A percentile compares a stretch with the other conserved stretches of the same genome.
Evolutionary conservation across 768 basidiomycete species (phyloP).

Genomic region (Boletales sp.): DNA sequence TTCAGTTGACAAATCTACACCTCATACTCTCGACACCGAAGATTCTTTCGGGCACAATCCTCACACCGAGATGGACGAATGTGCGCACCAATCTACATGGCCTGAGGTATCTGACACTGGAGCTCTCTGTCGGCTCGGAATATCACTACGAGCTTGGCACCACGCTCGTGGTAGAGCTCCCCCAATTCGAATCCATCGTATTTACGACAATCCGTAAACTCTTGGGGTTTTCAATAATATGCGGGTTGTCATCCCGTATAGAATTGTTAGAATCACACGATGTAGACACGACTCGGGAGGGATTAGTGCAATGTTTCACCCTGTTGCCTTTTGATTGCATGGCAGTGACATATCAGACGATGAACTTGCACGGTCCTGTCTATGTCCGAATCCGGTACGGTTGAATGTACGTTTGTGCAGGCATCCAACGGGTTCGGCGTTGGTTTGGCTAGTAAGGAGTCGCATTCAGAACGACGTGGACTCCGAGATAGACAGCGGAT

Average conservation of each 20-base stretch:
- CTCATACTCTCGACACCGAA: constrained; percentile 29
- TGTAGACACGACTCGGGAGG: constrained; percentile 38
- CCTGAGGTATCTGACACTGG: constrained; percentile 42
- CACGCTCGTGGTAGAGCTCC: constrained; percentile 14
- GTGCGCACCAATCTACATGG: constrained; percentile 38
- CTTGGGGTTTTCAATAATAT: constrained; percentile 25
- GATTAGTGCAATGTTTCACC: constrained; percentile 35
- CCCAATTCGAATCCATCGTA: constrained; percentile 27
- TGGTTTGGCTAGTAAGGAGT: constrained; percentile 48
- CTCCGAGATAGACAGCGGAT: constrained; percentile 51
- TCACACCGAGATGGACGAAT: constrained; percentile 22
- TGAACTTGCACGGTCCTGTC: constrained; percentile 39
- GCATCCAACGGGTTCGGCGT: constrained; percentile 46
- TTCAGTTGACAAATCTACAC: constrained; percentile 33
- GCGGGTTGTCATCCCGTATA: constrained; percentile 31
- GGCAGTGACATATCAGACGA: constrained; percentile 54
- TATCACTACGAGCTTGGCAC: constrained; percentile 18
- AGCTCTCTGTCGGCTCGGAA: constrained; percentile 30
- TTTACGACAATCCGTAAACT: constrained; percentile 31
- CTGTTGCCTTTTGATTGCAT: constrained; percentile 45
- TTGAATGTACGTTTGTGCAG: constrained; percentile 62
- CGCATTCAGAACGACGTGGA: constrained; percentile 32
- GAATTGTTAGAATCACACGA: constrained; percentile 48
- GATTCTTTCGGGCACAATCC: constrained; percentile 15
- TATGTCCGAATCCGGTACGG: constrained; percentile 43